phyloP scores from a whole-genome alignment of 257 asterid genomes.

The Cynanchum wilfordii region DNA sequence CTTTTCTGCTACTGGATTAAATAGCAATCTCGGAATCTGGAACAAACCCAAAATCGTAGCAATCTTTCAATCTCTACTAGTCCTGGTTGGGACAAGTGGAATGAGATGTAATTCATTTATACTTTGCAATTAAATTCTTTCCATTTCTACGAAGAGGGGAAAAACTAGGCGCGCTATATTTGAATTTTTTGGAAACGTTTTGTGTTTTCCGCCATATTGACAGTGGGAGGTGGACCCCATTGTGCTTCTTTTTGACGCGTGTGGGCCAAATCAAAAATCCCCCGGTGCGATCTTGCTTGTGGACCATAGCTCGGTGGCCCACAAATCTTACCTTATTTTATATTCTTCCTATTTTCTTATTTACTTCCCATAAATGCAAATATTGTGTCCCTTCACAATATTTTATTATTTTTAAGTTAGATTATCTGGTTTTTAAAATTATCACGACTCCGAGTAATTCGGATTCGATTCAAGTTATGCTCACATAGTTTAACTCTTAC shows the following conservation, averaged over 20 bases:
- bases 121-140: background rate
- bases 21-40: background rate
- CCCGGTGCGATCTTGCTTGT: too few species aligned
- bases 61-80: background rate
- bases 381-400: too few species aligned
- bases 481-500: too few species aligned
- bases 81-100: background rate
- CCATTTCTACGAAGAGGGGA: background rate
- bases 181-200: conserved; percentile 14
- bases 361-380: too few species aligned
- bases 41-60: background rate
- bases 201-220: conserved; percentile 8
- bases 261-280: too few species aligned
- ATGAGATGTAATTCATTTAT: background rate
- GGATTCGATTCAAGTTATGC: too few species aligned
- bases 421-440: too few species aligned
- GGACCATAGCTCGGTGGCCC: too few species aligned
- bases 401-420: too few species aligned
- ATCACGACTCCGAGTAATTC: too few species aligned
- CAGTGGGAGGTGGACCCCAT: background rate
- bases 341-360: too few species aligned
- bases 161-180: background rate
- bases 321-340: background rate
- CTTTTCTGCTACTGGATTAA: background rate
- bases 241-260: background rate